A percentile compares a stretch with the other conserved stretches of the same genome.
These are phyloP conservation scores for Aspergillus bombycis DNA, from an alignment of 2,329 filamentous ascomycete species.

Conservation along the genomic window DNA sequence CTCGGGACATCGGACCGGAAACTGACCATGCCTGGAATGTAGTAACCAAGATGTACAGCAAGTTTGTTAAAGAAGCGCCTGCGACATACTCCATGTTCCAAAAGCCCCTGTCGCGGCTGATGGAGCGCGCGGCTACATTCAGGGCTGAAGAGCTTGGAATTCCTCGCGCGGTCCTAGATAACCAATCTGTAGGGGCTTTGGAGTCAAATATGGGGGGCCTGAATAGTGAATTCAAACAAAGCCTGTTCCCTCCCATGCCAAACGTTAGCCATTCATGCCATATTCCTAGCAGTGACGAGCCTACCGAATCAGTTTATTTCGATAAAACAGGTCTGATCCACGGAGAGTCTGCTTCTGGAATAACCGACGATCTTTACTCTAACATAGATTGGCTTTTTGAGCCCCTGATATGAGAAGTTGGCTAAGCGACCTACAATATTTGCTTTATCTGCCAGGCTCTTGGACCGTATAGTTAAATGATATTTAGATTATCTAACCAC, in stretches of 20 bases:
- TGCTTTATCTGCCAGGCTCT: too few relatives aligned
- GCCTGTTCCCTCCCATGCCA: background rate
- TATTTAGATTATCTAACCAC: background rate
- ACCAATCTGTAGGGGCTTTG: too few relatives aligned
- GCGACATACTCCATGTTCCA: conserved; percentile 16
- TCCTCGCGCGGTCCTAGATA: background rate
- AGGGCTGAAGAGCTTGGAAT: background rate
- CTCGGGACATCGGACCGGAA: conserved; percentile 21
- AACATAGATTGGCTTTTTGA: background rate
- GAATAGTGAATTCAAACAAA: background rate
- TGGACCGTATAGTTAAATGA: too few relatives aligned
- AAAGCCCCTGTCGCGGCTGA: conserved; percentile 21
- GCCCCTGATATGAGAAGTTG: background rate
- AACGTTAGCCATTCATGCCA: background rate
- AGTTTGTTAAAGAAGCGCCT: conserved; percentile 16
- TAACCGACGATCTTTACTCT: background rate
- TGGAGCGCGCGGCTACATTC: conserved; percentile 17
- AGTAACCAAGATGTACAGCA: conserved; percentile 24
- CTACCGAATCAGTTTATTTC: background rate
- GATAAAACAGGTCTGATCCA: background rate
- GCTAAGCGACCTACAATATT: too few relatives aligned
- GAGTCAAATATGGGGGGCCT: background rate
- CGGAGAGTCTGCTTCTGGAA: background rate
- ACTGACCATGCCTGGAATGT: conserved; percentile 30
- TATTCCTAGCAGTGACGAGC: background rate